These are phyloP conservation scores for Dendrobium officinale DNA, from an alignment of 106 monocot genomes.

Conservation along the genomic window DNA sequence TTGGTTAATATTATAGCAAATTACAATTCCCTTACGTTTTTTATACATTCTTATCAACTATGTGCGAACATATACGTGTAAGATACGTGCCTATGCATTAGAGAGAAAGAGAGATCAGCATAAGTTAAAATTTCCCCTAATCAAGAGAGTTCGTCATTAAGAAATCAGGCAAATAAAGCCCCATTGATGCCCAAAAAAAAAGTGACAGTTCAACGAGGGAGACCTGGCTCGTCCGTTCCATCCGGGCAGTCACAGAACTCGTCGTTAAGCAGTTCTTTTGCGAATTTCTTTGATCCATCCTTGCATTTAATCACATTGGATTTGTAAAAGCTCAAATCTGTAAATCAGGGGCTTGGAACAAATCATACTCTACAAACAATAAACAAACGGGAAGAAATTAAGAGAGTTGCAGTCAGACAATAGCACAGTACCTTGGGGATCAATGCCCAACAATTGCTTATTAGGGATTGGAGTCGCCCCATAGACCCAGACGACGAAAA, in stretches of 20 bases:
- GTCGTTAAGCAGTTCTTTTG: constrained; percentile 76
- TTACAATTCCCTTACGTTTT: background rate
- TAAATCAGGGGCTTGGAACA: background rate
- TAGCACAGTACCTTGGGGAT: constrained; percentile 8
- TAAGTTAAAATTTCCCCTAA: background rate
- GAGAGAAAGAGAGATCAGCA: background rate
- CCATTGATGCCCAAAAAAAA: background rate
- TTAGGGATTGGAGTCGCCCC: background rate
- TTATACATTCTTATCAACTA: background rate
- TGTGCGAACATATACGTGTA: background rate
- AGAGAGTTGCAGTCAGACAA: background rate
- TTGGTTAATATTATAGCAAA: background rate
- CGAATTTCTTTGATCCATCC: constrained; percentile 90
- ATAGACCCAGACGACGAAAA: background rate
- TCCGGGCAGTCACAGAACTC: constrained; percentile 95
- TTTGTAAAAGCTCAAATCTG: constrained; percentile 42
- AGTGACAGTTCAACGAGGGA: background rate
- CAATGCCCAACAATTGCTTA: constrained; percentile 9
- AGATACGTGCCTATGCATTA: no score
- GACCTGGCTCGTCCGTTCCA: constrained; percentile 97
- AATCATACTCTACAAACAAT: background rate
- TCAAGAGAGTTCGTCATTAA: background rate
- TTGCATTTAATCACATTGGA: constrained; percentile 79
- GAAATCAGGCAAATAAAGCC: background rate
- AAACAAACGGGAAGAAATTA: background rate